A percentile compares a stretch with the other conserved stretches of the same genome.
Evolutionary conservation across 2,329 filamentous ascomycete species (phyloP).

Genomic region (Chalaropsis ovoidea): DNA sequence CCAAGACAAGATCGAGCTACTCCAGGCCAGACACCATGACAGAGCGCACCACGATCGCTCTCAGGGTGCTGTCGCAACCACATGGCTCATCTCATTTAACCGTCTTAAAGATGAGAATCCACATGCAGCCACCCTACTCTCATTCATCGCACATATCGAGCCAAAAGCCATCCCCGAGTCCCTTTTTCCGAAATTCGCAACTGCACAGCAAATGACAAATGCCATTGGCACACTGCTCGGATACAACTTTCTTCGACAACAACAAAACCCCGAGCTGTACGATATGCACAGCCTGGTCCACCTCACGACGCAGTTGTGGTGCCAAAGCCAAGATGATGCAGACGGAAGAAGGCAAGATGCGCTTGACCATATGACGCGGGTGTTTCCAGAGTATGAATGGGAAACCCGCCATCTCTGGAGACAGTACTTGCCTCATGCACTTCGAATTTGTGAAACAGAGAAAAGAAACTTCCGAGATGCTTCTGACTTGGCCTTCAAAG

Average conservation of each 20-base stretch:
- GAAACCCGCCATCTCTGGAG: not conserved
- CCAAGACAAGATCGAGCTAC: not conserved
- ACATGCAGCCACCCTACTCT: not conserved
- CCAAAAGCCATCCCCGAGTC: not conserved
- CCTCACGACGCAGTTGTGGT: not conserved
- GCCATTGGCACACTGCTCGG: not conserved
- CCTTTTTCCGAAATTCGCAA: not conserved
- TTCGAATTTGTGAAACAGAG: not conserved
- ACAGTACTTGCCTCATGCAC: not conserved
- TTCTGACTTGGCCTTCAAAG: not conserved
- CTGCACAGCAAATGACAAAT: not conserved
- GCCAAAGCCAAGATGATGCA: not conserved
- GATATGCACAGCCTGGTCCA: constrained; percentile 1
- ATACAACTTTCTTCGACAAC: not conserved
- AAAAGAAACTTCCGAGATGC: not conserved
- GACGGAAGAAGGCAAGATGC: not conserved
- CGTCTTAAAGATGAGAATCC: too few relatives aligned
- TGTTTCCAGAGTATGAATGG: not conserved
- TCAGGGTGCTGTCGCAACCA: not conserved
- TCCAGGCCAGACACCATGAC: not conserved
- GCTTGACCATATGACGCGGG: not conserved
- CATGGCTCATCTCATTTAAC: not conserved
- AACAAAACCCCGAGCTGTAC: not conserved
- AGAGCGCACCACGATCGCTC: not conserved
- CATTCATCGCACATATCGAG: not conserved